Percentiles rank a stretch among this genome's conserved stretches.
Conservation (phyloP, 768 basidiomycete species). For the Suillus ampliporus region DNA sequence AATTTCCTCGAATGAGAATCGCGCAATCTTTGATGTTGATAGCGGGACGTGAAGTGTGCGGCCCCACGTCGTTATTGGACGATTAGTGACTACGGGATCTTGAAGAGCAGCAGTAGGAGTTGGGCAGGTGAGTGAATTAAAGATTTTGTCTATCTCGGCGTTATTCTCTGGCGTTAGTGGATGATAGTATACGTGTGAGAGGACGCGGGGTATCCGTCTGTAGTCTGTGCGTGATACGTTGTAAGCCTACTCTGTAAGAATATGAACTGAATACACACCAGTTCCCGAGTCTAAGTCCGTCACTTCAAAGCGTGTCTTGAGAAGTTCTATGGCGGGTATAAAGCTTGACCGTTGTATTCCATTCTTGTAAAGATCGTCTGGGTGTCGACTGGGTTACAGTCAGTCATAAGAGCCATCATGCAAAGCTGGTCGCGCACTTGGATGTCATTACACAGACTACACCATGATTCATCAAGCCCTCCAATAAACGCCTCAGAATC, state of each 20-base stretch:
- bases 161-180: constrained; percentile 72
- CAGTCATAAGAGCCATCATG: constrained; percentile 10
- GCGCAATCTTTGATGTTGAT: constrained; percentile 79
- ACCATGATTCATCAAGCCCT: constrained; percentile 84
- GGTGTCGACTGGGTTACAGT: constrained; percentile 77
- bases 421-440: constrained; percentile 66
- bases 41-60: constrained; percentile 80
- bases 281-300: constrained; percentile 96
- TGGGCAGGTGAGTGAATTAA: constrained; percentile 65
- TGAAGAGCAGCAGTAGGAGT: constrained; percentile 42
- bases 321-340: constrained; percentile 90
- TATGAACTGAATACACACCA: constrained; percentile 52
- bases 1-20: constrained; percentile 84
- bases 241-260: constrained; percentile 4
- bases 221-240: constrained; percentile 67
- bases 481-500: constrained; percentile 91
- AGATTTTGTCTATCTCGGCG: constrained; percentile 83
- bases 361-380: constrained; percentile 97
- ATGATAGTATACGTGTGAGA: constrained; percentile 93
- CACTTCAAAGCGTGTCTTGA: constrained; percentile 86
- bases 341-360: constrained; percentile 97
- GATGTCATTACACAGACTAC: constrained; percentile 97
- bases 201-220: constrained; percentile 87
- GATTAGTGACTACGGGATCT: constrained; percentile 63
- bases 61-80: constrained; percentile 87